phyloP scores from a whole-genome alignment of 2,329 filamentous ascomycete genomes.

The Teratosphaeria gauchensis region DNA sequence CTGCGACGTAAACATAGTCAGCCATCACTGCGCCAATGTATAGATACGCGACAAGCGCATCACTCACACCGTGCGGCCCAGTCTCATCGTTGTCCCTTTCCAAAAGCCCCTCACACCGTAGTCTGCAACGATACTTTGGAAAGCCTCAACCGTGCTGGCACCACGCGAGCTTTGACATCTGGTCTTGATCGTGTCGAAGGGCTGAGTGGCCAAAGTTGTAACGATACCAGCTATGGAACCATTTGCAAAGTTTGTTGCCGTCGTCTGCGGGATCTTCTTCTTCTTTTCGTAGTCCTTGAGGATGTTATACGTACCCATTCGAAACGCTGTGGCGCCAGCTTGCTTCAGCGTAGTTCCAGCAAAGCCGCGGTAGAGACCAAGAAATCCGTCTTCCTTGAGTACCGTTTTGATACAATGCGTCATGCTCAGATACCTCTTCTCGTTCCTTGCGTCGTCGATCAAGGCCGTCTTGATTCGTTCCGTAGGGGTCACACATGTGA shows the following conservation, averaged over 20 bases:
- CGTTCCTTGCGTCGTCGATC: slow-evolving; percentile 49
- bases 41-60: too few species aligned
- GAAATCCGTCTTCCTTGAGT: slow-evolving; percentile 43
- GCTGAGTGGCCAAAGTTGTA: slow-evolving; percentile 51
- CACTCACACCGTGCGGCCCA: slow-evolving; percentile 46
- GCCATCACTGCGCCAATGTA: too few species aligned
- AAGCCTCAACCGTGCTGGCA: slow-evolving; percentile 48
- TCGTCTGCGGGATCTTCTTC: slow-evolving; percentile 37
- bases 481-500: slow-evolving; percentile 57
- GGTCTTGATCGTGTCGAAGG: slow-evolving; percentile 57
- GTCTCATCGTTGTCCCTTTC: slow-evolving; percentile 58
- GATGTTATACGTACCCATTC: slow-evolving; percentile 54
- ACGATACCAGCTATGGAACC: slow-evolving; percentile 52
- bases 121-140: slow-evolving; percentile 45
- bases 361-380: slow-evolving; percentile 49
- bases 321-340: slow-evolving; percentile 50
- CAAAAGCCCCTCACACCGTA: slow-evolving; percentile 53
- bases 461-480: slow-evolving; percentile 60
- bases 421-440: slow-evolving; percentile 41
- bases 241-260: slow-evolving; percentile 50
- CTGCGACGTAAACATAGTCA: too few species aligned
- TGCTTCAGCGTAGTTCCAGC: slow-evolving; percentile 54
- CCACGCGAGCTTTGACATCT: slow-evolving; percentile 50
- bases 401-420: slow-evolving; percentile 43
- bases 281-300: slow-evolving; percentile 49